Percentiles rank a stretch among this genome's conserved stretches.
Conservation (phyloP, 2,329 filamentous ascomycete species). For the Trichoderma sp. region DNA sequence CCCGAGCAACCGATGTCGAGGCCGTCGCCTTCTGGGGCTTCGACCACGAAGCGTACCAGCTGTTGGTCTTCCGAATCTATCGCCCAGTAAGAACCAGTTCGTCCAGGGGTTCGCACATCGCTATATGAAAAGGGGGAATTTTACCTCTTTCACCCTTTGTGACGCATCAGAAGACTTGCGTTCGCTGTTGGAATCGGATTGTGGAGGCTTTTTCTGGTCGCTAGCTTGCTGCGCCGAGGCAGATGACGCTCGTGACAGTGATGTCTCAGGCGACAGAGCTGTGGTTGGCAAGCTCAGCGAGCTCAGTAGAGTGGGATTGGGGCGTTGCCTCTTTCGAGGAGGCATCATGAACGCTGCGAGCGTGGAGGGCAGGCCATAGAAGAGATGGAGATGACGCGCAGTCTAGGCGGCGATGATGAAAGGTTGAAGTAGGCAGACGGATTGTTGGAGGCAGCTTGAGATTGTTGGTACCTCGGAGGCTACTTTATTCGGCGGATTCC, state of each 20-base stretch:
- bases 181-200: slow-evolving; percentile 5
- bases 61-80: slow-evolving; percentile 54
- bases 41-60: slow-evolving; percentile 67
- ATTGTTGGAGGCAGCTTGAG: neutral
- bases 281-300: slow-evolving; percentile 24
- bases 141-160: slow-evolving; percentile 15
- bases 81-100: neutral
- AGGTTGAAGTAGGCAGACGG: neutral
- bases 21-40: slow-evolving; percentile 56
- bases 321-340: slow-evolving; percentile 38
- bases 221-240: slow-evolving; percentile 16
- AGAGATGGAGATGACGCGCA: neutral
- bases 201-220: slow-evolving; percentile 17
- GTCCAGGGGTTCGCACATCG: neutral
- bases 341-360: slow-evolving; percentile 30
- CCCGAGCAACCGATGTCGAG: slow-evolving; percentile 61
- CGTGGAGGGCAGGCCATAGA: neutral
- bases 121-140: neutral
- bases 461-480: slow-evolving; percentile 1
- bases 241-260: slow-evolving; percentile 24
- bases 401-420: neutral
- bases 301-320: slow-evolving; percentile 31
- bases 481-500: slow-evolving; percentile 3
- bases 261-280: slow-evolving; percentile 24
- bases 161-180: slow-evolving; percentile 10